Percentiles rank a stretch among this genome's conserved stretches.
Conservation (phyloP, 2,329 filamentous ascomycete genomes). For the Juglanconis oblonga region DNA sequence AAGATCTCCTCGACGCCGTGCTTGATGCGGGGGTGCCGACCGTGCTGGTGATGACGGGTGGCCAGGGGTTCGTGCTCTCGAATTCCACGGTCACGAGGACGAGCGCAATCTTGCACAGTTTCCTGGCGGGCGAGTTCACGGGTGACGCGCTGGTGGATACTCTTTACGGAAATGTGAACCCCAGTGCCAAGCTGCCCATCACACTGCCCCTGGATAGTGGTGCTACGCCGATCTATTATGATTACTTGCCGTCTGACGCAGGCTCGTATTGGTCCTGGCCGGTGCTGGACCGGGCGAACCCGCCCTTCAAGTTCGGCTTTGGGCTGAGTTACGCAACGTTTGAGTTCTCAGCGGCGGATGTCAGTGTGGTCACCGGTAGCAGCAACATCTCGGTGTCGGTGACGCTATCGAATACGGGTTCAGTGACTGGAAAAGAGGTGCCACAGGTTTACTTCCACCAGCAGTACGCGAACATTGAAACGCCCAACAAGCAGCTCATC, state of each 20-base stretch:
- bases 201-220: conserved; percentile 45
- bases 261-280: conserved; percentile 44
- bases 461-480: conserved; percentile 34
- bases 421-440: conserved; percentile 30
- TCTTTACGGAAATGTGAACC: conserved; percentile 60
- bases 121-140: conserved; percentile 63
- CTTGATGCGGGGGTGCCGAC: conserved; percentile 30
- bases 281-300: conserved; percentile 33
- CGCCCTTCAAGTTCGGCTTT: conserved; percentile 57
- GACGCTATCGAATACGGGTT: conserved; percentile 45
- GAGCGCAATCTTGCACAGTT: conserved; percentile 58
- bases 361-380: conserved; percentile 3
- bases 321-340: conserved; percentile 67
- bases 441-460: conserved; percentile 39
- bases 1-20: conserved; percentile 32
- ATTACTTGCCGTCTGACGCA: conserved; percentile 62
- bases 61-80: conserved; percentile 30
- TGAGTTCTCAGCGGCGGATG: conserved; percentile 43
- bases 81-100: conserved; percentile 31
- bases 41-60: conserved; percentile 27
- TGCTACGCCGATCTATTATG: conserved; percentile 61
- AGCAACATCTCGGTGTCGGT: conserved; percentile 20
- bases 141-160: conserved; percentile 62
- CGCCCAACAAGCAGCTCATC: conserved; percentile 44
- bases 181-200: conserved; percentile 38